Evolutionary conservation across 176 grass and related monocot genomes (phyloP).

Genomic region (Elymus sibiricus): DNA sequence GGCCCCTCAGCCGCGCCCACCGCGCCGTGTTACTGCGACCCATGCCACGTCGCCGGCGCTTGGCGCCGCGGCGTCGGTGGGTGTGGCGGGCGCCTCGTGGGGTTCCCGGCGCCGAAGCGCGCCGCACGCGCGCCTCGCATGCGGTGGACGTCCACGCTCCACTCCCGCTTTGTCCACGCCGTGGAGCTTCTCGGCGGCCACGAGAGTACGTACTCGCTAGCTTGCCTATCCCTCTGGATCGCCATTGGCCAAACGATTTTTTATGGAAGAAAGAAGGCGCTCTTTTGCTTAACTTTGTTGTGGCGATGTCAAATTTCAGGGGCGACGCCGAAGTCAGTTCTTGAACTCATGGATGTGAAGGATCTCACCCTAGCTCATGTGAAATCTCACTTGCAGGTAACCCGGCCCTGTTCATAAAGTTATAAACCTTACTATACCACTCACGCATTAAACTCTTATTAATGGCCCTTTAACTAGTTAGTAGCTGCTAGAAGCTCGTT

Average conservation of each 20-base stretch:
- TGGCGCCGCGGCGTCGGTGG: conserved; percentile 26
- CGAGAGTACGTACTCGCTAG: conserved; percentile 51
- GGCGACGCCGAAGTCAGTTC: conserved; percentile 74
- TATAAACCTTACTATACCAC: background rate
- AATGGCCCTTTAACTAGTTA: background rate
- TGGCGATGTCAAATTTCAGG: conserved; percentile 26
- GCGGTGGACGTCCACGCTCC: conserved; percentile 89
- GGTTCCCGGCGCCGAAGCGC: conserved; percentile 45
- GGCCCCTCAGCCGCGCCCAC: background rate
- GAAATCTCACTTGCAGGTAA: conserved; percentile 83
- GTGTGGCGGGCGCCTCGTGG: conserved; percentile 2
- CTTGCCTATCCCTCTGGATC: background rate
- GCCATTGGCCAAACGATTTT: background rate
- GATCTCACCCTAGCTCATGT: conserved; percentile 85
- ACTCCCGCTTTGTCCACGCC: conserved; percentile 84
- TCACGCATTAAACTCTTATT: background rate
- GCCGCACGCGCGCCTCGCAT: conserved; percentile 68
- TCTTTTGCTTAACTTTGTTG: background rate
- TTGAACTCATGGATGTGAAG: conserved; percentile 83
- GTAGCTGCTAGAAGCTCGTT: background rate
- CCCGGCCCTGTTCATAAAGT: background rate
- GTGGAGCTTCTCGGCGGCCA: conserved; percentile 91
- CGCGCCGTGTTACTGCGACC: conserved; percentile 44
- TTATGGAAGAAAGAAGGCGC: background rate
- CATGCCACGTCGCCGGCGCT: conserved; percentile 25